These are phyloP conservation scores for Gyrodon lividus DNA, from an alignment of 768 basidiomycete genomes.

Conservation along the genomic window DNA sequence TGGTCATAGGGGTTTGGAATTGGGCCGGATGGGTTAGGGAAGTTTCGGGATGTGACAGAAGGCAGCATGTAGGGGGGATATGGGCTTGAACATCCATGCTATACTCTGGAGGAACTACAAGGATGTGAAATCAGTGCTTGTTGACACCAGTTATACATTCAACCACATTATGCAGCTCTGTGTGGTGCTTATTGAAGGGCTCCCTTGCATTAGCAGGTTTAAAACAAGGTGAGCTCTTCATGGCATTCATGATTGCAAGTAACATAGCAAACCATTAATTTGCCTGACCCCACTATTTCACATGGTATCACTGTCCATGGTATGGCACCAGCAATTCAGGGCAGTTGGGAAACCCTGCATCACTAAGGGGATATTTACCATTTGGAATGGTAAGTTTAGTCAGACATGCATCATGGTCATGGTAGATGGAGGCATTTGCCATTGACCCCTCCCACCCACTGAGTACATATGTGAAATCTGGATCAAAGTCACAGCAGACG, in stretches of 20 bases:
- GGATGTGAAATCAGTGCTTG: constrained; percentile 19
- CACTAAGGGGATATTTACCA: constrained; percentile 32
- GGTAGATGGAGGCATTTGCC: too few relatives aligned
- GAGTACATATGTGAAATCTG: too few relatives aligned
- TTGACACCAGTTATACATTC: constrained; percentile 21
- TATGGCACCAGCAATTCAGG: constrained; percentile 37
- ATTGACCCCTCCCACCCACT: too few relatives aligned
- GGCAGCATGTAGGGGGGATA: too few relatives aligned
- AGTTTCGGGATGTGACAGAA: too few relatives aligned
- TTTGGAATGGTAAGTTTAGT: constrained; percentile 33
- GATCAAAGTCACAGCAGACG: too few relatives aligned
- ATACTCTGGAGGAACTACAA: constrained; percentile 10
- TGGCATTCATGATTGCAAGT: background rate
- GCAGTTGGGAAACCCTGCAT: background rate
- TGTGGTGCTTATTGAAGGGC: constrained; percentile 24
- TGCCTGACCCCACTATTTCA: constrained; percentile 32
- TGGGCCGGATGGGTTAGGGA: too few relatives aligned
- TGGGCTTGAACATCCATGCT: constrained; percentile 19
- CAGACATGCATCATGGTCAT: too few relatives aligned
- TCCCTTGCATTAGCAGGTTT: constrained; percentile 19
- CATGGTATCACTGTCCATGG: constrained; percentile 36
- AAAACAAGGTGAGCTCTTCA: background rate
- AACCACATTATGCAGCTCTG: constrained; percentile 17
- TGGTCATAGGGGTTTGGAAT: too few relatives aligned
- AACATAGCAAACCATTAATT: background rate